phyloP scores from a whole-genome alignment of 176 grass and related monocot genomes.

The Coix lacrymajobi region DNA sequence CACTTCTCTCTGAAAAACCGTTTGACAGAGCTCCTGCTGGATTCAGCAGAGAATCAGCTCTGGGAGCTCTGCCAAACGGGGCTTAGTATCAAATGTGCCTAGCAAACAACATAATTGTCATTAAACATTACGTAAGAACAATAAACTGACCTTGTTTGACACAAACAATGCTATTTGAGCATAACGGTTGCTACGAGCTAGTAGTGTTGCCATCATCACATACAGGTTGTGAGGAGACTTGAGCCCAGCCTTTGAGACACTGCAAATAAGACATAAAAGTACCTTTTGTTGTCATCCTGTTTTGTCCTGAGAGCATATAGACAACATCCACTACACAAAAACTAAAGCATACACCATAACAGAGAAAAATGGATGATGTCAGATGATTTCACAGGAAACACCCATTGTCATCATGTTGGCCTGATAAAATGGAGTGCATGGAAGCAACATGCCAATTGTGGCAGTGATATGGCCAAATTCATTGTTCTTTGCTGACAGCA shows the following conservation, averaged over 20 bases:
- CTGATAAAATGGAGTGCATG: background rate
- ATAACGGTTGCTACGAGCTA: constrained; percentile 55
- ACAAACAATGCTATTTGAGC: constrained; percentile 80
- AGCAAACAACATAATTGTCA: background rate
- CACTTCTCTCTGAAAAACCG: no score
- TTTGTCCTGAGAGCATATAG: background rate
- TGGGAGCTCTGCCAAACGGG: no score
- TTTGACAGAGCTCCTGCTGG: no score
- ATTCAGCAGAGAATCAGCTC: no score
- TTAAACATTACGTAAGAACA: constrained; percentile 5
- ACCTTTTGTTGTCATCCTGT: background rate
- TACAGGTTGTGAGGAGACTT: constrained; percentile 69
- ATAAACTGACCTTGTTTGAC: constrained; percentile 67
- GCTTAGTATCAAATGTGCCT: no score
- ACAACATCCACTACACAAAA: background rate
- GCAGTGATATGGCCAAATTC: background rate
- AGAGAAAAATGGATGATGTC: background rate
- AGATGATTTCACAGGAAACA: background rate
- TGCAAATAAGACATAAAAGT: constrained; percentile 36
- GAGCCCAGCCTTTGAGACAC: constrained; percentile 65
- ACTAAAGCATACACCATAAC: background rate
- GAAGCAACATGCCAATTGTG: background rate
- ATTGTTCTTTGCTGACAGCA: background rate
- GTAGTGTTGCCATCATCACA: constrained; percentile 58
- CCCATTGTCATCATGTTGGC: background rate